phyloP scores from a whole-genome alignment of 2,329 filamentous ascomycete species.

The Exserohilum rostratum region DNA sequence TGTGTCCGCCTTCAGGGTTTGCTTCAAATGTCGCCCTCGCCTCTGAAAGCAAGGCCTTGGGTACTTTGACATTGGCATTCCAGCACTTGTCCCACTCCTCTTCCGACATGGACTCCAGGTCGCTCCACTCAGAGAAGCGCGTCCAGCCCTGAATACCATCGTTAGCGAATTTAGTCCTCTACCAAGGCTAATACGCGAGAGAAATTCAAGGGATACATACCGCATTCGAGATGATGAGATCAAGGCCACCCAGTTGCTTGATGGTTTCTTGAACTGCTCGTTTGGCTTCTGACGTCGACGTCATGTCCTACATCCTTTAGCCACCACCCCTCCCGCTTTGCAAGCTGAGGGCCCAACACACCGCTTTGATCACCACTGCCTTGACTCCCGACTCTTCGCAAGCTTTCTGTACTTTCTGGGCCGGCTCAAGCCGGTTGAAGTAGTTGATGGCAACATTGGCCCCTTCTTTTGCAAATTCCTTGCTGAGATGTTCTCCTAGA shows the following conservation, averaged over 20 bases:
- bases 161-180: background rate
- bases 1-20: conserved; percentile 67
- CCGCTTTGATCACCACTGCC: conserved; percentile 65
- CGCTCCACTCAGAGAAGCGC: conserved; percentile 62
- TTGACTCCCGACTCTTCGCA: conserved; percentile 60
- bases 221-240: conserved; percentile 79
- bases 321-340: too few species aligned
- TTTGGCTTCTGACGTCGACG: conserved; percentile 63
- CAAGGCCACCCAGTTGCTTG: conserved; percentile 69
- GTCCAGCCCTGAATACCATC: conserved; percentile 61
- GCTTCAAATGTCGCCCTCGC: conserved; percentile 64
- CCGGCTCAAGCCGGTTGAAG: conserved; percentile 64
- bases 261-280: conserved; percentile 65
- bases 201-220: conserved; percentile 47
- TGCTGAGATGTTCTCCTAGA: conserved; percentile 71
- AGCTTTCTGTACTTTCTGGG: conserved; percentile 63
- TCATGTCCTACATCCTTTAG: conserved; percentile 61
- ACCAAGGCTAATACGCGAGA: background rate
- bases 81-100: conserved; percentile 71
- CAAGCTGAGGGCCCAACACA: conserved; percentile 41
- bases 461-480: conserved; percentile 71
- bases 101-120: conserved; percentile 64
- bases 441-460: conserved; percentile 78
- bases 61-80: conserved; percentile 64
- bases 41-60: conserved; percentile 59